Evolutionary conservation across 2,329 filamentous ascomycete genomes (phyloP).

Genomic region (Fusarium piperis): DNA sequence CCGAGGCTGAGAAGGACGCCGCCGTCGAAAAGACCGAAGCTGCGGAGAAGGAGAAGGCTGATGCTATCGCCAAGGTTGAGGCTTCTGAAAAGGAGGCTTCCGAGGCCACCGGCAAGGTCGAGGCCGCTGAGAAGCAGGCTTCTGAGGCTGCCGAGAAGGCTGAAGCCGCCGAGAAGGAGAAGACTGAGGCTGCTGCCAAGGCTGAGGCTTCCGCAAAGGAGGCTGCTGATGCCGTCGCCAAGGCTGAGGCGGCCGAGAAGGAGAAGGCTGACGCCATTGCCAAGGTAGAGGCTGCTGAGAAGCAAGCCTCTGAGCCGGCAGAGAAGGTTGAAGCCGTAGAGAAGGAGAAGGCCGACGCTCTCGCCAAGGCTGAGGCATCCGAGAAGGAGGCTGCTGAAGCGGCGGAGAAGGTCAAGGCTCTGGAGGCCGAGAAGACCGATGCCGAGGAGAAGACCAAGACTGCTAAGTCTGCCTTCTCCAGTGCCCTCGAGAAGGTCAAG

Average conservation of each 20-base stretch:
- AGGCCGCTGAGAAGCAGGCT: conserved; percentile 25
- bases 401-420: conserved; percentile 27
- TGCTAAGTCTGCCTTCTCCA: conserved; percentile 22
- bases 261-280: conserved; percentile 20
- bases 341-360: conserved; percentile 25
- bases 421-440: conserved; percentile 11
- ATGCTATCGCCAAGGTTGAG: neutral
- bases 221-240: neutral
- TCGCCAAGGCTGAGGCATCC: conserved; percentile 9
- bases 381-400: conserved; percentile 25
- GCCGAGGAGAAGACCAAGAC: conserved; percentile 29
- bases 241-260: conserved; percentile 8
- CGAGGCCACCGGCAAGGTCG: conserved; percentile 12
- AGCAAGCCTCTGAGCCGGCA: conserved; percentile 9
- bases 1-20: neutral
- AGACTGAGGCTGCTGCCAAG: neutral
- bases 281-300: conserved; percentile 18
- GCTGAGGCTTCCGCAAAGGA: neutral
- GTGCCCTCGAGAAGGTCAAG: conserved; percentile 17
- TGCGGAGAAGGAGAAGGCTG: neutral
- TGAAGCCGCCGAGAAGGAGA: neutral
- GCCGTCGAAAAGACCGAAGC: neutral
- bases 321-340: conserved; percentile 23
- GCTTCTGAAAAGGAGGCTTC: conserved; percentile 1
- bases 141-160: neutral